A percentile compares a stretch with the other conserved stretches of the same genome.
Conservation (phyloP, 2,329 filamentous ascomycete genomes). For the Cadophora sp. region DNA sequence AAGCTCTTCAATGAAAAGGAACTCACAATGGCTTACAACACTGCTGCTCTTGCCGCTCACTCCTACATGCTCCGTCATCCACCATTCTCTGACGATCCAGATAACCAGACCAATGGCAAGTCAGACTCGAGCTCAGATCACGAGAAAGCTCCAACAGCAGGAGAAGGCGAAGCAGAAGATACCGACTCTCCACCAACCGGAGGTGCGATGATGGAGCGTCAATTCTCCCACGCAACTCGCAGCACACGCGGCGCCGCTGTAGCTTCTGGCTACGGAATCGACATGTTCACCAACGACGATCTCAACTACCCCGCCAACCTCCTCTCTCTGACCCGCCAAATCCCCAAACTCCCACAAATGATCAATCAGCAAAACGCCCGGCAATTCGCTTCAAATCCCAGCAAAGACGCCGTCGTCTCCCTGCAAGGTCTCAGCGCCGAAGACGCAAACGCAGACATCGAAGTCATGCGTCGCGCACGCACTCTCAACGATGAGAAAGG, state of each 20-base stretch:
- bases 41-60: constrained; percentile 66
- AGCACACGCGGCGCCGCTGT: constrained; percentile 62
- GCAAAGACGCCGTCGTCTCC: constrained; percentile 28
- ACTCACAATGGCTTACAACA: constrained; percentile 69
- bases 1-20: constrained; percentile 76
- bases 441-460: constrained; percentile 41
- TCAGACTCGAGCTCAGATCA: constrained; percentile 49
- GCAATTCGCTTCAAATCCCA: constrained; percentile 17
- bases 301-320: constrained; percentile 65
- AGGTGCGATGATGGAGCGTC: constrained; percentile 66
- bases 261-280: constrained; percentile 60
- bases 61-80: constrained; percentile 64
- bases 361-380: constrained; percentile 16
- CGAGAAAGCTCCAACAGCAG: constrained; percentile 55
- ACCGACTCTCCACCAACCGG: constrained; percentile 55
- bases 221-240: constrained; percentile 67
- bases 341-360: constrained; percentile 43
- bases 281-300: constrained; percentile 64
- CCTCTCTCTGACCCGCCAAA: constrained; percentile 39
- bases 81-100: constrained; percentile 34
- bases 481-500: constrained; percentile 42
- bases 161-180: constrained; percentile 58
- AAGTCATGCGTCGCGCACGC: constrained; percentile 40
- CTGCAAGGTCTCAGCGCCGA: constrained; percentile 33
- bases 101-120: constrained; percentile 52